Evolutionary conservation across 306 rosid species (phyloP), one percentile per base, ranked within the genome.

Genomic region (Dalbergia cochinchinensis): DNA sequence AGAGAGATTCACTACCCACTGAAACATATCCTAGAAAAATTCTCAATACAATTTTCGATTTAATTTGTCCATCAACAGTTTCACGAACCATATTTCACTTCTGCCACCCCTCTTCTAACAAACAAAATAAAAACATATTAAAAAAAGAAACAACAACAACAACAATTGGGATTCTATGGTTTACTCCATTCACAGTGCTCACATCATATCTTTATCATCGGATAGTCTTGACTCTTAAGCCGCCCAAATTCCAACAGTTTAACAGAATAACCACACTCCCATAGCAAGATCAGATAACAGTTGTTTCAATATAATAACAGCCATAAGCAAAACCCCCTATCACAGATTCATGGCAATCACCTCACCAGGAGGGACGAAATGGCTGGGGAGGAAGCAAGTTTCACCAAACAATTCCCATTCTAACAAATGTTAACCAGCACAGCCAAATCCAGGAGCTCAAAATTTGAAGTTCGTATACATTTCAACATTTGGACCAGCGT

Each of bases 341-440:
- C 20, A 51, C 54, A 3, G 51, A 73, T 18, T 11, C 79, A 80
- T 13, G 11, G 20, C 66, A 80, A 54, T 80, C 75, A 55, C 75
- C 55, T 16, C 20, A 63, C 6, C 35, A 2, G 18, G 10, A 11
- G 4, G 73, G 41, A 20, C 19, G 57, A 34, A 4, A 42, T 7
- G 76, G 9, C 54, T 11, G 12, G 48, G 53, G 54, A 37, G 20
- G 41, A 76, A 12, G 71, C 47, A 54, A 31, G 18, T 73, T 80
- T 55, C 68, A 53, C 51, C 14, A 2, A 53, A 65, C 14, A 65
- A 34, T 26, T 79, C 53, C 45, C 39, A 69, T 16, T 22, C 47
- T 12, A 71, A 48, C 34, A 71, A 35, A 45, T 3, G 20, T 48
- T 7, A 15, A 65, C 45, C 6, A 44, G 19, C 50, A 45, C 48